Base-by-base conservation (phyloP, 2,329 filamentous ascomycete genomes). In the Coniella vitis region DNA sequence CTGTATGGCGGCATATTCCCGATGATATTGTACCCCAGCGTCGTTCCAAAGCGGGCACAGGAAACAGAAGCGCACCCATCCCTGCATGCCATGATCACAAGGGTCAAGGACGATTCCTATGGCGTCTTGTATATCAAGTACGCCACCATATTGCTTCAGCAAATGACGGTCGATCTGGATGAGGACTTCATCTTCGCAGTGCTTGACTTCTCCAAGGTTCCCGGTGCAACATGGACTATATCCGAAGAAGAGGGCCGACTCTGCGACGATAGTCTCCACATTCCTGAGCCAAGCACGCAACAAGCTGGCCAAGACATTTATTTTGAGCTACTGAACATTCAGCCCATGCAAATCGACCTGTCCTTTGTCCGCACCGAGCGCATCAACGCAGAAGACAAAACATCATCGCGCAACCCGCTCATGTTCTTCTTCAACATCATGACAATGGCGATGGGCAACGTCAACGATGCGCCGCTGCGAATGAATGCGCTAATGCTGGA, bases 401-500 rank as follows among this genome's bases (percentile, higher is more conserved):
- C 90, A 40, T 89, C 88, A 13, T 89, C 89, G 1, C 83, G 81
- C 37, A 98, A 95, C 62, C 94, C 94, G 1, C 77, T 98, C 65
- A 97, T 97, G 90, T 98, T 97, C 71, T 90, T 96, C 63, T 83
- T 97, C 65, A 97, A 98, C 62, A 88, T 97, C 57, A 83, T 98
- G 73, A 97, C 94, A 1, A 98, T 98, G 93, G 95, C 93, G 13
- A 93, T 98, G 60, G 93, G 93, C 55, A 98, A 98, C 60, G 89
- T 98, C 72, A 98, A 98, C 60, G 94, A 98, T 67, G 93, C 93
- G 7, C 94, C 93, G 0, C 83, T 98, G 46, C 84, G 89, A 41
- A 82, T 98, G 63, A 98, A 97, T 55, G 89, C 93, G 1, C 73
- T 98, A 20, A 87, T 98, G 71, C 71, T 98, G 20, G 93, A 98